A percentile compares a stretch with the other conserved stretches of the same genome.
Evolutionary conservation across 148 eudicot genomes (phyloP).

Genomic region (Persicaria tinctoria): DNA sequence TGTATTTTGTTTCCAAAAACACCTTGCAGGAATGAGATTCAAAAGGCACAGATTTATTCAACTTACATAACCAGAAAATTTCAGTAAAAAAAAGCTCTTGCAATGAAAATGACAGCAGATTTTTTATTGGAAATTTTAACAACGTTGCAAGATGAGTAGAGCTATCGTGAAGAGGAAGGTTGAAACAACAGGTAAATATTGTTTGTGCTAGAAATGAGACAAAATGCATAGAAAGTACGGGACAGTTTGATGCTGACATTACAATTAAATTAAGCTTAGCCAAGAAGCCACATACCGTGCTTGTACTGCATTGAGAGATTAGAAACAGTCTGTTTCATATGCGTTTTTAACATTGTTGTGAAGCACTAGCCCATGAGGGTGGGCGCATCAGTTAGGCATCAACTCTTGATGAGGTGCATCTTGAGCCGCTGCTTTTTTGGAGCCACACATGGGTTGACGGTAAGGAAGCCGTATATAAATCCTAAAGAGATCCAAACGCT

Average conservation of each 20-base stretch:
- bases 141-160: not conserved
- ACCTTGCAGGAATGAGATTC: not conserved
- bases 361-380: too few species aligned
- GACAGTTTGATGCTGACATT: not conserved
- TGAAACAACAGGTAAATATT: not conserved
- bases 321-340: not conserved
- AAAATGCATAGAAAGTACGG: not conserved
- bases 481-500: too few species aligned
- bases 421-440: too few species aligned
- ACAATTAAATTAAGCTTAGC: not conserved
- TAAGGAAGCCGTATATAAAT: too few species aligned
- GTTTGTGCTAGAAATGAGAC: not conserved
- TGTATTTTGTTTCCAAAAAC: not conserved
- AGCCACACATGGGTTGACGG: too few species aligned
- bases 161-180: not conserved
- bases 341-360: not conserved
- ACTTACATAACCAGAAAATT: not conserved
- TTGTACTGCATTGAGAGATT: not conserved
- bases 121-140: too few species aligned
- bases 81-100: too few species aligned
- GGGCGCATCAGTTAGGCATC: too few species aligned
- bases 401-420: too few species aligned
- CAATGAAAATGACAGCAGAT: too few species aligned
- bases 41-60: not conserved
- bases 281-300: not conserved